Conservation (phyloP, 2,329 filamentous ascomycete species). For the Colletotrichum lupini region DNA sequence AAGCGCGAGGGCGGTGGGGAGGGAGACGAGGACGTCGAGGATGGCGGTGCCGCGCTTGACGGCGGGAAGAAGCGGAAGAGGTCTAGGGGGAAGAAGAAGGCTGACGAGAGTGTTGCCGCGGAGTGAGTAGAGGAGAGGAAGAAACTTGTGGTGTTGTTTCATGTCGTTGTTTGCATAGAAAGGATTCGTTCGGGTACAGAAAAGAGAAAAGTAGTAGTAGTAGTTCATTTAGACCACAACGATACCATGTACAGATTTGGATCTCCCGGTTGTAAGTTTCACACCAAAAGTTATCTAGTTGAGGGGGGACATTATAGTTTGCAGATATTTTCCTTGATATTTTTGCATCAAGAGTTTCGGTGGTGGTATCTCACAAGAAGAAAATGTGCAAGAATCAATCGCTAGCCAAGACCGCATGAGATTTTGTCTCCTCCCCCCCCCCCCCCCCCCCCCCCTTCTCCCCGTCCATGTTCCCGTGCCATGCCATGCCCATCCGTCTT, state of each 20-base stretch:
- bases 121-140: neutral
- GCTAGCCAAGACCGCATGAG: constrained; percentile 1
- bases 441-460: neutral
- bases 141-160: neutral
- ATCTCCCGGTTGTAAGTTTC: neutral
- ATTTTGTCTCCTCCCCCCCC: neutral
- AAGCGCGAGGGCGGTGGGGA: constrained; percentile 4
- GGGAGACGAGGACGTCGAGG: constrained; percentile 42
- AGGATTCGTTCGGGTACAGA: neutral
- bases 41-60: constrained; percentile 44
- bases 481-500: neutral
- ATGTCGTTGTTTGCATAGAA: neutral
- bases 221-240: constrained; percentile 28
- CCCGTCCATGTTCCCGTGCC: constrained; percentile 5
- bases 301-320: neutral
- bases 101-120: constrained; percentile 35
- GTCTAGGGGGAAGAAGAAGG: constrained; percentile 57
- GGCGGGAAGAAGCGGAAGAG: constrained; percentile 63
- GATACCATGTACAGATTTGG: constrained; percentile 27
- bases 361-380: constrained; percentile 24
- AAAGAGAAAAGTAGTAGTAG: constrained; percentile 21
- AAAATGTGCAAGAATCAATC: constrained; percentile 5
- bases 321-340: neutral
- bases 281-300: neutral
- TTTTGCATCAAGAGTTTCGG: constrained; percentile 6